Evolutionary conservation across 176 grass and related monocot genomes (phyloP).

Genomic region (Oryza australiensis): DNA sequence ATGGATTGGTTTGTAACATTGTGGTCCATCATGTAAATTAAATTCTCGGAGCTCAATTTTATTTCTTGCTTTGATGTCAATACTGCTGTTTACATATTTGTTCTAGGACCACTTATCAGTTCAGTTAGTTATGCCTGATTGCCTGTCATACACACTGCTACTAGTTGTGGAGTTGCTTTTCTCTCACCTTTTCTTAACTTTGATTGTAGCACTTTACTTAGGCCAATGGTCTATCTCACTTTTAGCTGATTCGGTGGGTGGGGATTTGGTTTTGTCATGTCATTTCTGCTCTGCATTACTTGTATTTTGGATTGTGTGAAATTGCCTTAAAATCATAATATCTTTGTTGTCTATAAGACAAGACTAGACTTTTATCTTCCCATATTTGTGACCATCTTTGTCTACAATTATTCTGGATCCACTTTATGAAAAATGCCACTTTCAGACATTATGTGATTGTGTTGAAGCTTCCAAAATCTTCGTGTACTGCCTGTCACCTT

Average conservation of each 20-base stretch:
- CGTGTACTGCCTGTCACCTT: background rate
- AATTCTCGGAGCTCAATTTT: conserved; percentile 39
- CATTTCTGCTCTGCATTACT: conserved; percentile 28
- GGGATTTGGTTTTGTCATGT: conserved; percentile 2
- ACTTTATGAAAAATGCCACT: conserved; percentile 18
- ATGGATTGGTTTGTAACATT: conserved; percentile 39
- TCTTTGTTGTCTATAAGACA: background rate
- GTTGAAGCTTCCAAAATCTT: background rate
- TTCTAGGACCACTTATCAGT: conserved; percentile 42
- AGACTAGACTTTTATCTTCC: background rate
- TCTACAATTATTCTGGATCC: background rate
- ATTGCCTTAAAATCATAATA: conserved; percentile 25
- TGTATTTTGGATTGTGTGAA: background rate
- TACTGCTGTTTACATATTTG: conserved; percentile 34
- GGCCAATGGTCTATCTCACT: conserved; percentile 36
- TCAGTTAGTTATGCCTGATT: conserved; percentile 33
- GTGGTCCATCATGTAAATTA: conserved; percentile 53
- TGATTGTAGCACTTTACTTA: conserved; percentile 35
- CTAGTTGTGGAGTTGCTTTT: conserved; percentile 36
- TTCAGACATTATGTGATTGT: background rate
- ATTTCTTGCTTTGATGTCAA: conserved; percentile 18
- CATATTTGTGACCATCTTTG: background rate
- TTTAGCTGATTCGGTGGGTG: conserved; percentile 40
- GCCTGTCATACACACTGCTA: conserved; percentile 26
- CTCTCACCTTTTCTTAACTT: conserved; percentile 20